Evolutionary conservation across 257 asterid species (phyloP), one percentile per base, ranked within the genome.

Genomic region (Jaltomata sinuosa): DNA sequence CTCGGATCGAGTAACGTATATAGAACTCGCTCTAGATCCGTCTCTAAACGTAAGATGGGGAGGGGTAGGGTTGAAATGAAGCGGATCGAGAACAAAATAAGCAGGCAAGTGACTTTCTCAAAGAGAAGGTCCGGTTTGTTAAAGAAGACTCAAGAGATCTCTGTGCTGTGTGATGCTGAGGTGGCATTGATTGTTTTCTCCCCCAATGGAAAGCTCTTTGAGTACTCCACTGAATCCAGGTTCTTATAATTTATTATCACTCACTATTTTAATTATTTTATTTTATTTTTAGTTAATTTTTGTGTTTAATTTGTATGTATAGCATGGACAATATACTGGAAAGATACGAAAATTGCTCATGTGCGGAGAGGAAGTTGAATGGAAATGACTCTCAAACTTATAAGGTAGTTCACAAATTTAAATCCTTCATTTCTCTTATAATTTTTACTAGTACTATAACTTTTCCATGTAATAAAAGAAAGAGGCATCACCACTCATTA

Each of bases 291-390:
- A 53, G 68, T 87, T 55, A 50, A 14, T 0, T 52, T 40, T 25
- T 74, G 82, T 32, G 22, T 55, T 45, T n/a, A n/a, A n/a, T n/a
- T n/a, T 57, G 68, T 82, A 62, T 82, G 86, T 86, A 88, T 69
- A 94, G 97, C 71, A 91, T 94, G 93, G 97, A 88, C 72, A 87
- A 81, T 82, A 91, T 91, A 81, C 64, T 94, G 83, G 93, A 91
- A 76, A 90, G 92, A 84, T 92, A 94, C 38, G 97, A 94, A 80
- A 89, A 89, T 79, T 86, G 85, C 80, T 83, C 91, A 1, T 77
- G 38, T 84, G 90, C 90, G 16, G 95, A 89, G 81, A 87, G 84
- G 80, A 85, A 85, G 80, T 50, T 83, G n/a, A 76, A 38, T 42
- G 86, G 81, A 71, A 69, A 85, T 1, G 84, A 88, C n/a, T 61